A percentile compares a stretch with the other conserved stretches of the same genome.
phyloP scores from a whole-genome alignment of 345 rosid species.

The Murraya paniculata region DNA sequence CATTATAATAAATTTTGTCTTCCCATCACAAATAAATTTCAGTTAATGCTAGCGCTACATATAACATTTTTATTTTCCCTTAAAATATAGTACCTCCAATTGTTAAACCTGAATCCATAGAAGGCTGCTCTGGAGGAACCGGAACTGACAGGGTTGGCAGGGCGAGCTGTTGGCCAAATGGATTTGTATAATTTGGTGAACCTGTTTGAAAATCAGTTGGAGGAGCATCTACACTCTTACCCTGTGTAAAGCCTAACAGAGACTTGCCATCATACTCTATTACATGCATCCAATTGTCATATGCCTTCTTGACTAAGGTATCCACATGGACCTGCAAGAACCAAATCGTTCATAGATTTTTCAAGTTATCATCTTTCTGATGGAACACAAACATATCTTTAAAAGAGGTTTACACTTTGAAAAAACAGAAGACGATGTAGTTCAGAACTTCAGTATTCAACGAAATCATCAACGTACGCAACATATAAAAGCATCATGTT shows the following conservation, averaged over 20 bases:
- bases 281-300: constrained; percentile 95
- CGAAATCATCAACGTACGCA: background rate
- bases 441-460: background rate
- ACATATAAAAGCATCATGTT: background rate
- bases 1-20: background rate
- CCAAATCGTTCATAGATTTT: constrained; percentile 1
- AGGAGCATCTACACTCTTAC: constrained; percentile 30
- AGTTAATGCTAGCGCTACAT: background rate
- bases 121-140: constrained; percentile 50
- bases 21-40: background rate
- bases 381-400: background rate
- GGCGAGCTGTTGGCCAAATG: constrained; percentile 36
- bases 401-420: background rate
- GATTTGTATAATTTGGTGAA: constrained; percentile 37
- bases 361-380: background rate
- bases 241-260: constrained; percentile 50
- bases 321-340: constrained; percentile 69
- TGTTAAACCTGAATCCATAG: constrained; percentile 43
- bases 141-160: constrained; percentile 45
- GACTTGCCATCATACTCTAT: constrained; percentile 88
- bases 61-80: background rate
- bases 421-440: background rate
- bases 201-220: constrained; percentile 29
- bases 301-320: constrained; percentile 85
- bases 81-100: constrained; percentile 49